Base-by-base conservation (phyloP, 2,329 filamentous ascomycete species). In the Calonectria fujianensis region DNA sequence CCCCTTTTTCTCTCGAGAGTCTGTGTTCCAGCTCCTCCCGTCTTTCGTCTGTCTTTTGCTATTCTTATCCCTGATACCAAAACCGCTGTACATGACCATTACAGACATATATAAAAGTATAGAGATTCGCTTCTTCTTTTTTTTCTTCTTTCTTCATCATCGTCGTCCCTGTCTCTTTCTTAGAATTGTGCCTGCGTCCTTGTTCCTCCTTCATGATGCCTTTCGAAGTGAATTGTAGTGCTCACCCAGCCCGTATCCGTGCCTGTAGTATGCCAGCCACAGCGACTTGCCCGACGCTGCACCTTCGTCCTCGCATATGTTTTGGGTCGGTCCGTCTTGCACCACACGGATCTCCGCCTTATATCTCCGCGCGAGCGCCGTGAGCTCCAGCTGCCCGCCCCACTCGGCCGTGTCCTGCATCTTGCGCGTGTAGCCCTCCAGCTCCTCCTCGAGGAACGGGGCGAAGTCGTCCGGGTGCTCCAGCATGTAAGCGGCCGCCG, bases 191-290 rank as follows among this genome's bases (percentile, higher is more conserved):
- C 39, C n/a, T 41, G 29, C 20, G 24, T 24, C 24, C 24, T 24
- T 16, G 16, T 37, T n/a, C 3, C 13, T 31, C 4, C 64, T 35
- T 74, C 75, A 81, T 78, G 80, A 77, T 78, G 81, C 82, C 81
- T 88, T 90, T 79, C 91, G 85, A 83, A 99, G 85, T 69, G 96
- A 98, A 84, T 99, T 99, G 86, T 99, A 99, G 86, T 99, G 97
- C 87, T 98, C 97, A 16, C 97, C 97, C 65, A 99, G 87, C 1
- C 96, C 96, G 84, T 97, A 98, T 64, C 95, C 95, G 87, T 98
- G 96, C 80, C 94, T 91, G 85, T 98, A 98, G 85, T 98, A 99
- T 45, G 96, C 96, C 85, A 99, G 85, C 96, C 97, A 98, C 66
- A 98, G 48, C 48, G 80, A 82, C 80, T 83, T 90, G 78, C 91